phyloP scores from a whole-genome alignment of 2,329 filamentous ascomycete species.

The Paracoccidioides lutzii region DNA sequence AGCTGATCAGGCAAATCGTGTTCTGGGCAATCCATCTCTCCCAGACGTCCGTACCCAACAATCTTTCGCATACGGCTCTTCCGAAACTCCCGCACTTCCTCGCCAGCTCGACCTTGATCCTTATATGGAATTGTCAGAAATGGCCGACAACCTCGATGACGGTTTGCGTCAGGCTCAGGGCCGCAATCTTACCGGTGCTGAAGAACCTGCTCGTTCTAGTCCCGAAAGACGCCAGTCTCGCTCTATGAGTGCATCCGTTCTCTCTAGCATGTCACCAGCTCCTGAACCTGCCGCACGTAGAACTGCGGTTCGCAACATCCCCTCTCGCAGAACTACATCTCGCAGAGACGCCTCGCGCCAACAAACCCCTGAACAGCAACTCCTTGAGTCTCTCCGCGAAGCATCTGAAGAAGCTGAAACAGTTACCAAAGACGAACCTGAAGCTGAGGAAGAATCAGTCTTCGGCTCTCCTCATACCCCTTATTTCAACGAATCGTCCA shows the following conservation, averaged over 20 bases:
- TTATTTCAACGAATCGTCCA: conserved; percentile 1
- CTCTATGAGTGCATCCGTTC: background rate
- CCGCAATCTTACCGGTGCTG: conserved; percentile 16
- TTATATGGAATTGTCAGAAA: conserved; percentile 19
- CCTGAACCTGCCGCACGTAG: background rate
- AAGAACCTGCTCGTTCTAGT: conserved; percentile 6
- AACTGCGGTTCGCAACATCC: background rate
- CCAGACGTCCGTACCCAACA: conserved; percentile 27
- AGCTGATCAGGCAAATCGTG: conserved; percentile 5
- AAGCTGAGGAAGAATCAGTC: background rate
- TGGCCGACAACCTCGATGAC: conserved; percentile 24
- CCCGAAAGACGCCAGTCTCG: conserved; percentile 8
- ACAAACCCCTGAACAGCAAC: conserved; percentile 15
- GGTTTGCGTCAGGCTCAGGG: conserved; percentile 16
- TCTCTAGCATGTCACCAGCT: background rate
- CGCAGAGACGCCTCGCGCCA: conserved; percentile 4
- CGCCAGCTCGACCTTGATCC: conserved; percentile 21
- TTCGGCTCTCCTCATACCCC: background rate
- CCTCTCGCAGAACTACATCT: background rate
- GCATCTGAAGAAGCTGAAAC: conserved; percentile 10
- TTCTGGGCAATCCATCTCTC: conserved; percentile 19
- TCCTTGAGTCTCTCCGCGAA: conserved; percentile 12
- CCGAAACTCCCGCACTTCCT: conserved; percentile 23
- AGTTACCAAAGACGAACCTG: background rate
- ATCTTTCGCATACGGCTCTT: conserved; percentile 31